Base-by-base conservation (phyloP, 208 protist genomes). In the Endotrypanum monterogeii region DNA sequence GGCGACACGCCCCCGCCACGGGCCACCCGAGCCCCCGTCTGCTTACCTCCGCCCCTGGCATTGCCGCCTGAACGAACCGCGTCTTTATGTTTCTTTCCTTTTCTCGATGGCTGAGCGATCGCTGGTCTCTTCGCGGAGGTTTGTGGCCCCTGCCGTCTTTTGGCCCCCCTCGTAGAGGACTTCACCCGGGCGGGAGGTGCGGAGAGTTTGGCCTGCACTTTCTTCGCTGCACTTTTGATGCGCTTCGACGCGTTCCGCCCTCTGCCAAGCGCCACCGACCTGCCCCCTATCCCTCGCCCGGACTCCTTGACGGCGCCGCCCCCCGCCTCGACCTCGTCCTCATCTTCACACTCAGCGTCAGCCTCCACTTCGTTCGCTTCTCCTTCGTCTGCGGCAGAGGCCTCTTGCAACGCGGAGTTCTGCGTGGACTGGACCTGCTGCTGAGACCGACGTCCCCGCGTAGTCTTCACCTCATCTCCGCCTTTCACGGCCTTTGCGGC, bases 1-100 rank as follows among this genome's bases (percentile, higher is more conserved):
- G 51, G 79, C 18, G 74, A 76, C 1, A 66, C 77, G 18, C 56
- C 66, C 28, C 18, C 1, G 68, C 57, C 0, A 57, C 58, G 3
- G 58, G 16, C 35, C 11, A 9, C 57, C 25, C 2, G 23, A 9
- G 30, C 52, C 32, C 3, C 35, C 3, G 52, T 46, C 76, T 56
- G 70, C 50, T 52, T 66, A 12, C 41, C 23, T 5, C 20, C 58
- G 37, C 50, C 18, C 30, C 55, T 67, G 9, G 0, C 23, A 46
- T 51, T 20, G 5, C 30, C 30, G 12, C 12, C 56, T 9, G 25
- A 37, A 5, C 14, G 18, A 11, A n/a, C 3, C 23, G 32, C 23
- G 41, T 6, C n/a, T n/a, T n/a, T 37, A 12, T 32, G 12, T 25
- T 48, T 67, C 70, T 62, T 50, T n/a, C 46, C 48, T 23, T 62